A percentile compares a stretch with the other conserved stretches of the same genome.
These are phyloP conservation scores for Solanum sitiens DNA, from an alignment of 257 asterid genomes.

Conservation along the genomic window DNA sequence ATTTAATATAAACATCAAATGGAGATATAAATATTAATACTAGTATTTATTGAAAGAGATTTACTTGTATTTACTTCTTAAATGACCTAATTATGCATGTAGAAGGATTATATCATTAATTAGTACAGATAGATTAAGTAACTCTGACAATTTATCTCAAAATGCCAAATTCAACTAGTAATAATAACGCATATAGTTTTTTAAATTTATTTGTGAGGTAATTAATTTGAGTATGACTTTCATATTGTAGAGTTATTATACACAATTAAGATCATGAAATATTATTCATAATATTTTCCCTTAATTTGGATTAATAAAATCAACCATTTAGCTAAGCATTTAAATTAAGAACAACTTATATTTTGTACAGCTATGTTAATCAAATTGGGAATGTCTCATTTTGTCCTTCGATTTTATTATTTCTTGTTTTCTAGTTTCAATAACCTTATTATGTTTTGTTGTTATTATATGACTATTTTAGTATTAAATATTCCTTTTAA, in stretches of 20 bases:
- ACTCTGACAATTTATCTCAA: neutral
- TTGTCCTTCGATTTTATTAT: neutral
- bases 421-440: neutral
- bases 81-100: neutral
- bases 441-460: neutral
- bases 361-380: neutral
- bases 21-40: neutral
- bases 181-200: neutral
- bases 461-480: neutral
- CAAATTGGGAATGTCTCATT: neutral
- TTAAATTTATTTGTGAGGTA: neutral
- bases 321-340: neutral
- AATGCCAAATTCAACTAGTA: neutral
- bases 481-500: neutral
- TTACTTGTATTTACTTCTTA: neutral
- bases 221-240: neutral
- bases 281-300: neutral
- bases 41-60: neutral
- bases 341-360: neutral
- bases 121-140: neutral
- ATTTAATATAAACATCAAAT: neutral
- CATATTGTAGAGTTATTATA: neutral
- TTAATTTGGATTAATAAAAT: neutral
- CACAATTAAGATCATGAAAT: neutral
- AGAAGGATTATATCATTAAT: neutral